phyloP scores from a whole-genome alignment of 345 rosid genomes.

The Passiflora organensis region DNA sequence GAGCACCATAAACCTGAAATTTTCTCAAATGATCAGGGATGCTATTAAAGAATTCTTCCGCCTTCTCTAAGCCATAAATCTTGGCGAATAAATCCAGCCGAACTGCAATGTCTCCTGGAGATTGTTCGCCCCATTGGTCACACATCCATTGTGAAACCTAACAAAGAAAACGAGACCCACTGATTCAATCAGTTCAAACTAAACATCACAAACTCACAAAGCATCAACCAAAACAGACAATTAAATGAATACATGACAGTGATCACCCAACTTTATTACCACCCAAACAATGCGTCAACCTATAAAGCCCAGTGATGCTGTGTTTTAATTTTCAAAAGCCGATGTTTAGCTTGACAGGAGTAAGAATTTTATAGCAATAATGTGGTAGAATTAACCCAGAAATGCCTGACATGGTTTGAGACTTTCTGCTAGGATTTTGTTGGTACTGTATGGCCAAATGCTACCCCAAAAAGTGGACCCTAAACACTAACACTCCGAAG shows the following conservation, averaged over 20 bases:
- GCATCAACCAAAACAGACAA: not conserved
- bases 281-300: too few relatives aligned
- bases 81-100: slow-evolving; percentile 21
- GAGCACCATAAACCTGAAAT: not conserved
- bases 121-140: slow-evolving; percentile 23
- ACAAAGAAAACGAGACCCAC: not conserved
- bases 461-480: not conserved
- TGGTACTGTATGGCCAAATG: not conserved
- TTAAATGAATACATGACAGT: not conserved
- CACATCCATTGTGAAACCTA: slow-evolving; percentile 49
- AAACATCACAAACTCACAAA: not conserved
- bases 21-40: not conserved
- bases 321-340: too few relatives aligned
- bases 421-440: too few relatives aligned
- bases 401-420: too few relatives aligned
- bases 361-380: too few relatives aligned
- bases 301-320: too few relatives aligned
- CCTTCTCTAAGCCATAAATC: slow-evolving; percentile 19
- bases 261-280: too few relatives aligned
- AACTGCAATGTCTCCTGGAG: slow-evolving; percentile 27
- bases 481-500: not conserved
- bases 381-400: too few relatives aligned
- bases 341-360: too few relatives aligned
- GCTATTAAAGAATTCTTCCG: slow-evolving; percentile 15
- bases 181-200: not conserved